Evolutionary conservation across 1,139 yeast species (phyloP), one percentile per base, ranked within the genome.

Genomic region (Blastobotrys illinoisensis): DNA sequence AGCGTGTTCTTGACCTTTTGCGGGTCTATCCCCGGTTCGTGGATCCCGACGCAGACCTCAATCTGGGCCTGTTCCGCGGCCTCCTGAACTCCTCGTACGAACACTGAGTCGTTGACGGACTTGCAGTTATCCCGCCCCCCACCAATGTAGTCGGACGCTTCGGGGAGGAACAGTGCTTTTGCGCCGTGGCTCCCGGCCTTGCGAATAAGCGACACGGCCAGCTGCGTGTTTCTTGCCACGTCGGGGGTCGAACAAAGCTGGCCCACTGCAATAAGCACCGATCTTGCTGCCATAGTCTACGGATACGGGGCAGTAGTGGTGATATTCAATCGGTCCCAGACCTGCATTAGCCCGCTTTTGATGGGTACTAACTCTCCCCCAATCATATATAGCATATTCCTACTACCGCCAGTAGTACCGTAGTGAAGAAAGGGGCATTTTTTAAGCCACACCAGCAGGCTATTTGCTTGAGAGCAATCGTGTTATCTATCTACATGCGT

Each of bases 61-160:
- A 90, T 75, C 4, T 66, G 63, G 32, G 32, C 32, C 32, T 26
- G 32, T 9, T 26, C 32, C 2, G 32, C 32, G 32, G 32, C 32
- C 32, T 26, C 32, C 32, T 26, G 32, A 11, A 26, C 32, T 11
- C 32, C 32, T 9, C 32, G 32, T 11, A 26, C 32, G 13, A 26
- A 26, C 9, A 26, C 6, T 2, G 32, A 26, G 4, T 80, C 67
- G 60, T 83, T 80, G 48, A 81, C 75, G 3, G 96, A 86, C 32
- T 26, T 26, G 32, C 32, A 26, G 32, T 26, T 26, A 26, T 7
- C 32, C 11, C 32, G 32, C 11, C 32, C 32, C 3, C 32, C 32
- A 11, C 32, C 32, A 47, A 93, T 78, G 68, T 89, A 93, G 66
- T 93, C 98, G 0, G 93, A 79, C 0, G 98, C 98, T 68, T 93